A percentile compares a stretch with the other conserved stretches of the same genome.
Evolutionary conservation across 2,329 filamentous ascomycete genomes (phyloP).

Genomic region (Aspergillus phoenicis): DNA sequence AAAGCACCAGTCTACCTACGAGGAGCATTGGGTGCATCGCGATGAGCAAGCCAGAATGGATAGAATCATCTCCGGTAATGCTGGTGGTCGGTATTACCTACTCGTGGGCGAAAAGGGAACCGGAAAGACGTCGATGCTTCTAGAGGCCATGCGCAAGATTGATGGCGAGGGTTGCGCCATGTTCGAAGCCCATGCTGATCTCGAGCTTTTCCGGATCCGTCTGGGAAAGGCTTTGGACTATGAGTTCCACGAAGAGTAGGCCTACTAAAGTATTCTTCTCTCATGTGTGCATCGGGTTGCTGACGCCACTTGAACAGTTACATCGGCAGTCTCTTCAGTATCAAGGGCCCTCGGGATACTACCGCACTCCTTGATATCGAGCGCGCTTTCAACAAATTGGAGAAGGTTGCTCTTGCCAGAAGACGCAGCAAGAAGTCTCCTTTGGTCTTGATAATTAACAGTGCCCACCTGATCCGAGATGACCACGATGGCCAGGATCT

Average conservation of each 20-base stretch:
- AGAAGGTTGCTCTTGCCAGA: slow-evolving; percentile 80
- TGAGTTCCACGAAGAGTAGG: slow-evolving; percentile 94
- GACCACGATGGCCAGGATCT: slow-evolving; percentile 92
- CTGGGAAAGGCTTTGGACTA: slow-evolving; percentile 93
- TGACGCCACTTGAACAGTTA: slow-evolving; percentile 37
- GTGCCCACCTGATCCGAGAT: slow-evolving; percentile 85
- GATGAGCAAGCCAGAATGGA: slow-evolving; percentile 82
- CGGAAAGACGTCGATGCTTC: slow-evolving; percentile 93
- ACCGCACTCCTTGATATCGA: slow-evolving; percentile 94
- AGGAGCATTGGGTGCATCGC: slow-evolving; percentile 77
- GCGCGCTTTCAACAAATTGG: slow-evolving; percentile 93
- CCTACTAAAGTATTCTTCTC: background rate
- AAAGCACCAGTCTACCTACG: slow-evolving; percentile 41
- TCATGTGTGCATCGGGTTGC: background rate
- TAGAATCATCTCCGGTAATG: slow-evolving; percentile 73
- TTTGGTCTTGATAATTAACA: slow-evolving; percentile 91
- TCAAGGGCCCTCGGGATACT: slow-evolving; percentile 86
- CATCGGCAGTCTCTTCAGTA: slow-evolving; percentile 93
- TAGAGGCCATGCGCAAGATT: slow-evolving; percentile 92
- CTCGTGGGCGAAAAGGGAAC: slow-evolving; percentile 94
- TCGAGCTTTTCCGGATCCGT: slow-evolving; percentile 91
- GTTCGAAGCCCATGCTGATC: slow-evolving; percentile 93
- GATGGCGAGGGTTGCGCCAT: slow-evolving; percentile 88
- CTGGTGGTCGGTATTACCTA: slow-evolving; percentile 83
- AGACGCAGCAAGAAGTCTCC: slow-evolving; percentile 66